phyloP scores from a whole-genome alignment of 371 early-diverging fungal species.

The Zychaea mexicana region DNA sequence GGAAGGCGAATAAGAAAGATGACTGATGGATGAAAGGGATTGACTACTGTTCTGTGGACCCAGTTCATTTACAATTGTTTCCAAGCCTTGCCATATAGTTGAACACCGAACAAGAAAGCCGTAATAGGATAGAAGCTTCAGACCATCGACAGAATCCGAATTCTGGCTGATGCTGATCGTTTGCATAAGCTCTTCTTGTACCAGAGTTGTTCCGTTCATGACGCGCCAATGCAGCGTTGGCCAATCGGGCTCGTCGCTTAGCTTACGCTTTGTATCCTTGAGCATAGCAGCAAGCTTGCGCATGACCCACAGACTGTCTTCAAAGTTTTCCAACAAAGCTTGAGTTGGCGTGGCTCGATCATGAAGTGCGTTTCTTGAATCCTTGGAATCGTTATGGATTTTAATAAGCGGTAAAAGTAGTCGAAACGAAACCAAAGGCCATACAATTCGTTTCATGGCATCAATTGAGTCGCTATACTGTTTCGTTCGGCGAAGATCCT shows the following conservation, averaged over 20 bases:
- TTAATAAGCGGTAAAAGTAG: constrained; percentile 29
- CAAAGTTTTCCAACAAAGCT: constrained; percentile 17
- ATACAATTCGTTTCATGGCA: constrained; percentile 37
- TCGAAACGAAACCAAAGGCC: constrained; percentile 39
- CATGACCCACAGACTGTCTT: constrained; percentile 20
- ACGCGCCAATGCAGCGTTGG: constrained; percentile 8
- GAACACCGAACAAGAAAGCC: constrained; percentile 24
- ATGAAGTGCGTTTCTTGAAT: neutral
- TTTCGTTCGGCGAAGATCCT: constrained; percentile 28
- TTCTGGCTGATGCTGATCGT: constrained; percentile 5
- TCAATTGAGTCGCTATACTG: constrained; percentile 38
- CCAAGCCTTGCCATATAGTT: constrained; percentile 21
- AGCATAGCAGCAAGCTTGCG: constrained; percentile 17
- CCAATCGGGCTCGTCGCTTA: constrained; percentile 21
- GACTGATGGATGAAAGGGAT: neutral
- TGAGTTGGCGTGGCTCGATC: constrained; percentile 13
- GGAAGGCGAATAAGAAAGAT: neutral
- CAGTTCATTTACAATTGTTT: constrained; percentile 13
- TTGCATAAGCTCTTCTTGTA: constrained; percentile 14
- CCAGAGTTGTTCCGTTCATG: constrained; percentile 3
- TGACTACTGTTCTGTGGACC: constrained; percentile 9
- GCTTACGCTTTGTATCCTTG: constrained; percentile 11
- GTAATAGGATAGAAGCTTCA: constrained; percentile 21
- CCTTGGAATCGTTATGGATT: neutral
- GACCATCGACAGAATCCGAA: constrained; percentile 7